Conservation (phyloP, 2,329 filamentous ascomycete genomes). For the Periconia sp. region DNA sequence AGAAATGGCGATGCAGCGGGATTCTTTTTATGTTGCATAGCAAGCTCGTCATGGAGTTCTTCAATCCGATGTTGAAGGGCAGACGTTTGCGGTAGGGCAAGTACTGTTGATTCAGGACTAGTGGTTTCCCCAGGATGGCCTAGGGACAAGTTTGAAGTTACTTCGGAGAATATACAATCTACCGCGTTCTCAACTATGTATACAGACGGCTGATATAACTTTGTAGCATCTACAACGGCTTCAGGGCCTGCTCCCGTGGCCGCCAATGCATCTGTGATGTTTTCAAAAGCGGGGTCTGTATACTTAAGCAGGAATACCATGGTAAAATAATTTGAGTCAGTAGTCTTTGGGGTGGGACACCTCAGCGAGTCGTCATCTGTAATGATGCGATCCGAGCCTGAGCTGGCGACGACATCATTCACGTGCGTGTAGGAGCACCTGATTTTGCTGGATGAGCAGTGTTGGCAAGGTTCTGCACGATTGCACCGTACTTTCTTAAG, state of each 20-base stretch:
- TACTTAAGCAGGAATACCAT: slow-evolving; percentile 18
- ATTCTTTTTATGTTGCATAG: slow-evolving; percentile 1
- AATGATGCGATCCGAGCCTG: background rate
- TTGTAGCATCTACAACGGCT: background rate
- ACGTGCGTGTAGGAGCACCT: slow-evolving; percentile 1
- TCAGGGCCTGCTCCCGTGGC: slow-evolving; percentile 4
- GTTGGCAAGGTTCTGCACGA: background rate
- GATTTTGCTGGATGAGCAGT: slow-evolving; percentile 1
- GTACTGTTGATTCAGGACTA: too few species aligned
- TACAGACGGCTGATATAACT: too few species aligned
- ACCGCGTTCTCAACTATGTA: background rate
- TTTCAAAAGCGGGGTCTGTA: slow-evolving; percentile 15
- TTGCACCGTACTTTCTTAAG: slow-evolving; percentile 4
- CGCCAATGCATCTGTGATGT: slow-evolving; percentile 12
- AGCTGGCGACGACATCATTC: background rate
- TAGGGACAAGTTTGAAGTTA: too few species aligned
- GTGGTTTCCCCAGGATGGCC: too few species aligned
- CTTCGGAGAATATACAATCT: too few species aligned
- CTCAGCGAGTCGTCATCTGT: background rate
- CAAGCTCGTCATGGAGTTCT: too few species aligned
- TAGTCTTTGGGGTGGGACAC: too few species aligned
- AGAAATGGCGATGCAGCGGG: background rate
- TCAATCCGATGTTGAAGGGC: too few species aligned
- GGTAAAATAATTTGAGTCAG: too few species aligned
- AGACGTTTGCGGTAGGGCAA: too few species aligned